These are phyloP conservation scores for Coemansia guatemalensis DNA, from an alignment of 192 early-diverging fungal genomes.

Conservation along the genomic window DNA sequence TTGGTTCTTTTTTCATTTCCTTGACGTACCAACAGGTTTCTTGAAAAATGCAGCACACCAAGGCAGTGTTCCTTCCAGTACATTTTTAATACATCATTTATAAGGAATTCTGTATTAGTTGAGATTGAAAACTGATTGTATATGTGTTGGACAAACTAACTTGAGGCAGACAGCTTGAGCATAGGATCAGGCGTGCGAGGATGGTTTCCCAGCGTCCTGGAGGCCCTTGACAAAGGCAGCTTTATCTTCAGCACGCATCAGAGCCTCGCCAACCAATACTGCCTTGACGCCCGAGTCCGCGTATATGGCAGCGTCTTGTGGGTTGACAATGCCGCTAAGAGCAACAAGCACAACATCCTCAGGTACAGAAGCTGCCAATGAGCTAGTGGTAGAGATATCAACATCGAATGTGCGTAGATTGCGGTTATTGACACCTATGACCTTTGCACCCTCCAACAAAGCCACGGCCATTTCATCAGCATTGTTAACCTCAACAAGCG, in stretches of 20 bases:
- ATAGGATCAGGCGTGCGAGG: slow-evolving; percentile 3
- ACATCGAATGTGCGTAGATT: slow-evolving; percentile 96
- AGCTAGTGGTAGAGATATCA: slow-evolving; percentile 82
- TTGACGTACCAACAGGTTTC: no score
- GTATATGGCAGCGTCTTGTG: slow-evolving; percentile 83
- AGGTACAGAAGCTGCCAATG: slow-evolving; percentile 70
- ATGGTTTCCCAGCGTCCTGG: slow-evolving; percentile 4
- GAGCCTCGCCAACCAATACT: slow-evolving; percentile 91
- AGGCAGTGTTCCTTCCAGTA: no score
- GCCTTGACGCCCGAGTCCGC: slow-evolving; percentile 72
- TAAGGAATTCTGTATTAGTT: no score
- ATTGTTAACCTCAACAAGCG: slow-evolving; percentile 98
- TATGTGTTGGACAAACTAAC: no score
- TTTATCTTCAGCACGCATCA: slow-evolving; percentile 86
- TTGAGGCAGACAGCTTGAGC: not conserved
- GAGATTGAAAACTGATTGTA: no score
- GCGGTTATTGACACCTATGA: slow-evolving; percentile 98
- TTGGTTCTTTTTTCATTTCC: no score
- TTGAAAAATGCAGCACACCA: no score
- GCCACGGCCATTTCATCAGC: slow-evolving; percentile 87
- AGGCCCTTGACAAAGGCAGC: slow-evolving; percentile 73
- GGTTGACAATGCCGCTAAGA: slow-evolving; percentile 84
- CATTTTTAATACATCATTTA: no score
- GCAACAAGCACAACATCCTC: slow-evolving; percentile 75
- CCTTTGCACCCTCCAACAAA: slow-evolving; percentile 72